Conservation (phyloP, 768 basidiomycete genomes). For the Goffeauzyma gilvescens region DNA sequence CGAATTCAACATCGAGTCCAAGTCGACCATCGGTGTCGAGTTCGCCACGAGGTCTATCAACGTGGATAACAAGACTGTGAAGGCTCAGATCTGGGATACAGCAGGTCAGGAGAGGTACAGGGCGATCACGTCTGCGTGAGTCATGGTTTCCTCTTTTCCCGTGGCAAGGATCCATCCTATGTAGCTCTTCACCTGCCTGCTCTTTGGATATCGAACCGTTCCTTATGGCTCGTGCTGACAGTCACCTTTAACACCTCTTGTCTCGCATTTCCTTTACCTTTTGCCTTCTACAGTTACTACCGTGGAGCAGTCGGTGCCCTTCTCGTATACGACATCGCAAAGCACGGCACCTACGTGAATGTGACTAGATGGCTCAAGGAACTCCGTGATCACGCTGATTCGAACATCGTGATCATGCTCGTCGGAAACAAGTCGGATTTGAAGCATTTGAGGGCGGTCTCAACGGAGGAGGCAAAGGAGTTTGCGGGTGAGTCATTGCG, state of each 20-base stretch:
- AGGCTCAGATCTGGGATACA: slow-evolving; percentile 99
- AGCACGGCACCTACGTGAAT: slow-evolving; percentile 58
- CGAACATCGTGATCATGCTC: slow-evolving; percentile 82
- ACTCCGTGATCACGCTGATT: slow-evolving; percentile 69
- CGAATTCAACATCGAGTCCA: slow-evolving; percentile 96
- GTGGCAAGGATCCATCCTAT: no score
- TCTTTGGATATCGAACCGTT: background rate
- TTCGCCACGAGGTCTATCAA: slow-evolving; percentile 89
- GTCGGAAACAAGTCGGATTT: slow-evolving; percentile 99
- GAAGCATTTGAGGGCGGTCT: slow-evolving; percentile 86
- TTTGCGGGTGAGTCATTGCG: slow-evolving; percentile 51
- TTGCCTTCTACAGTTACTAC: slow-evolving; percentile 43
- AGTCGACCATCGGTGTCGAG: slow-evolving; percentile 98
- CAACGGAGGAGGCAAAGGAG: slow-evolving; percentile 88
- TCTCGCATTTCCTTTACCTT: background rate
- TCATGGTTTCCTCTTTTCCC: no score
- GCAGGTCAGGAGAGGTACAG: slow-evolving; percentile 95
- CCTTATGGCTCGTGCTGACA: background rate
- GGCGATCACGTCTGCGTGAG: slow-evolving; percentile 78
- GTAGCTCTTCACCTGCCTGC: no score
- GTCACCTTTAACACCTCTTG: background rate
- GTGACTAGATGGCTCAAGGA: slow-evolving; percentile 95
- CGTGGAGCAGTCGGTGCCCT: slow-evolving; percentile 58
- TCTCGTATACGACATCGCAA: slow-evolving; percentile 34
- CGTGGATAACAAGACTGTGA: slow-evolving; percentile 91